Evolutionary conservation across 305 asterid genomes (phyloP).

Genomic region (Solanum hybrid): DNA sequence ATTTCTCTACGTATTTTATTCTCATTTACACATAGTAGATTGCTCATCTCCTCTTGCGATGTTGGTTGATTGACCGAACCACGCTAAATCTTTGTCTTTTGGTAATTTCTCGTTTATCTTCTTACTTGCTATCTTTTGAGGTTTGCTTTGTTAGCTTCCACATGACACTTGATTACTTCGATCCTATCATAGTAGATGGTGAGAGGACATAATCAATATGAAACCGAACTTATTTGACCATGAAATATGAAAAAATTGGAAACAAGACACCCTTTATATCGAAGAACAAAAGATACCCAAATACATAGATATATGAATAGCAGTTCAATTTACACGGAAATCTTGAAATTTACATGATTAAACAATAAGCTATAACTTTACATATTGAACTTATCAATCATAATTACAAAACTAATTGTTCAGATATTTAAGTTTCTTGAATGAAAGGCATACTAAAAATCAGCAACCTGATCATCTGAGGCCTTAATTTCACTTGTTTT

Average conservation of each 20-base stretch:
- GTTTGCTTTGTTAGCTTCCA: no score
- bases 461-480: background rate
- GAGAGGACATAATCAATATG: no score
- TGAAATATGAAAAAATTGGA: background rate
- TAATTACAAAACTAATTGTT: background rate
- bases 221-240: background rate
- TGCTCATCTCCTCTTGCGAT: no score
- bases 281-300: background rate
- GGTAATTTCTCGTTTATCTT: no score
- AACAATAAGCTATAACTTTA: background rate
- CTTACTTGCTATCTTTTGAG: no score
- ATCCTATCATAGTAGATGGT: accelerated
- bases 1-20: no score
- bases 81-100: no score
- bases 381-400: background rate
- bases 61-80: no score
- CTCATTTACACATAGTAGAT: no score
- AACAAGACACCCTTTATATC: background rate
- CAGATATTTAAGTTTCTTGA: background rate
- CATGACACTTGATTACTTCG: no score
- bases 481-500: background rate
- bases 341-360: background rate
- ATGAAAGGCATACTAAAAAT: background rate
- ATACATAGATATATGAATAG: background rate
- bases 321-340: background rate